Conservation (phyloP, 164 flowering plant species). For the Macadamia integrifolia region DNA sequence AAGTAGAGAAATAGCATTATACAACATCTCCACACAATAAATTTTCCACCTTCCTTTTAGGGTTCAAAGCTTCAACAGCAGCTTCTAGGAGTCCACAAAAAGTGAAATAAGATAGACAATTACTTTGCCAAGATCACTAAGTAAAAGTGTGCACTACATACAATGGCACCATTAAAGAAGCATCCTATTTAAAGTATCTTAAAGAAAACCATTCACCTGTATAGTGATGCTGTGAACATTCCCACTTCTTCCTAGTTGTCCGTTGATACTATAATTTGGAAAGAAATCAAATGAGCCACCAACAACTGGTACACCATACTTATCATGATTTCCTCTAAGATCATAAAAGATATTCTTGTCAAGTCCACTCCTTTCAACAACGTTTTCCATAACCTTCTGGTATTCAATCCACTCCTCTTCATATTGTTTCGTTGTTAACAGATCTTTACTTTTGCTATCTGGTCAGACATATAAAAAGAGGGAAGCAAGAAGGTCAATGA, state of each 20-base stretch:
- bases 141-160: too few species aligned
- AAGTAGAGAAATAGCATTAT: too few species aligned
- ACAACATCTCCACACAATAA: too few species aligned
- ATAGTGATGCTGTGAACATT: slow-evolving; percentile 74
- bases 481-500: neutral
- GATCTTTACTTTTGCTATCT: slow-evolving; percentile 93
- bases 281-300: slow-evolving; percentile 74
- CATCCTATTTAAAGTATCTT: neutral
- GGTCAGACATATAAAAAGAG: slow-evolving; percentile 9
- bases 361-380: slow-evolving; percentile 67
- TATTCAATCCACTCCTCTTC: slow-evolving; percentile 88
- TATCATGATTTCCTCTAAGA: slow-evolving; percentile 97
- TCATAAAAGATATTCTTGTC: slow-evolving; percentile 71
- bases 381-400: slow-evolving; percentile 54
- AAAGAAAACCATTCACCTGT: slow-evolving; percentile 40
- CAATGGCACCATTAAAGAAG: too few species aligned
- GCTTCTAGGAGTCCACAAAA: too few species aligned
- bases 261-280: slow-evolving; percentile 72
- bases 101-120: too few species aligned
- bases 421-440: slow-evolving; percentile 69
- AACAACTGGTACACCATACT: slow-evolving; percentile 68
- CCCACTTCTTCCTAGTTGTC: slow-evolving; percentile 46
- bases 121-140: too few species aligned
- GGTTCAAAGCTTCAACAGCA: too few species aligned
- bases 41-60: too few species aligned